Evolutionary conservation across 805 yeast species (phyloP).

Genomic region (Ogataea glucozyma): DNA sequence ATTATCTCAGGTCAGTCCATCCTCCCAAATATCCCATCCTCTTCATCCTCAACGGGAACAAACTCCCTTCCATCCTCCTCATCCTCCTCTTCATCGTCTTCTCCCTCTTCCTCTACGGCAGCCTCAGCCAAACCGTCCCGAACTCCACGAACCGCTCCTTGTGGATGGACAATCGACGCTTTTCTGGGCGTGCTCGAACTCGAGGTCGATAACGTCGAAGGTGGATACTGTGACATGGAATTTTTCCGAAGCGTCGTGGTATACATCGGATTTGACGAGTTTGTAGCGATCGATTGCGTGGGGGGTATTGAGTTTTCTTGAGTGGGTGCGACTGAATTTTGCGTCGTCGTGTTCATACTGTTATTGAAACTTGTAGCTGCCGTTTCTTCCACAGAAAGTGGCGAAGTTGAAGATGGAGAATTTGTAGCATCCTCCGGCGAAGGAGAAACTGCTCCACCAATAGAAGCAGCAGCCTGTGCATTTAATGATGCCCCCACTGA

Average conservation of each 20-base stretch:
- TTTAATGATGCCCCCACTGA: too few species aligned
- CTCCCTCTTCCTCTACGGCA: slow-evolving; percentile 24
- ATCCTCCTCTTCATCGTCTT: slow-evolving; percentile 18
- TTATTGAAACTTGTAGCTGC: slow-evolving; percentile 22
- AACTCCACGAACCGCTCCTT: slow-evolving; percentile 4
- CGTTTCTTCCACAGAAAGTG: slow-evolving; percentile 21
- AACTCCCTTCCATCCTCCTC: slow-evolving; percentile 15
- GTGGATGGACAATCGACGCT: slow-evolving; percentile 12
- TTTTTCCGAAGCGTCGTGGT: slow-evolving; percentile 37
- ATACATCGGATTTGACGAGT: slow-evolving; percentile 14
- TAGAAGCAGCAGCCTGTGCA: too few species aligned
- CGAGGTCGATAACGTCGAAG: slow-evolving; percentile 31
- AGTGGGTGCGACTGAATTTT: slow-evolving; percentile 8
- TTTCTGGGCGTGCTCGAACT: slow-evolving; percentile 19
- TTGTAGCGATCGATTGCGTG: slow-evolving; percentile 1
- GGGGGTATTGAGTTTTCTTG: too few species aligned
- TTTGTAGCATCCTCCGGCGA: slow-evolving; percentile 18
- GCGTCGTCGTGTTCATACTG: slow-evolving; percentile 18
- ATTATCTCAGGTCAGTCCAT: slow-evolving; percentile 18
- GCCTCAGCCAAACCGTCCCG: slow-evolving; percentile 13
- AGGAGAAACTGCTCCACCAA: slow-evolving; percentile 13
- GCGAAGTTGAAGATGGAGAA: slow-evolving; percentile 15
- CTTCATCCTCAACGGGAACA: slow-evolving; percentile 21
- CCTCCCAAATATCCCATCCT: slow-evolving; percentile 19
- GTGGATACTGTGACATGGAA: slow-evolving; percentile 49